Conservation (phyloP, 345 rosid species). For the Arabidopsis suecica region DNA sequence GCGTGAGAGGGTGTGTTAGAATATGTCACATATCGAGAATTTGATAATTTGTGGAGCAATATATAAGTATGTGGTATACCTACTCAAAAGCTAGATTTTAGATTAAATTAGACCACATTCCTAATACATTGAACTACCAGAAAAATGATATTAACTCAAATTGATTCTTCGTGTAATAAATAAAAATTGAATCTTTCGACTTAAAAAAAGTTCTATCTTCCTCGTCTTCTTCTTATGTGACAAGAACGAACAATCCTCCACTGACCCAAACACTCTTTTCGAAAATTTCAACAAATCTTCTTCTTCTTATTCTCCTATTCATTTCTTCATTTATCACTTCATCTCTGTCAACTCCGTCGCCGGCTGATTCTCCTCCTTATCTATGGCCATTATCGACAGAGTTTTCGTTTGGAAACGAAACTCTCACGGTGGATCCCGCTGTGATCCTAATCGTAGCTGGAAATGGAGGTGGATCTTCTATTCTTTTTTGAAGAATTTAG, state of each 20-base stretch:
- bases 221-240: too few species aligned
- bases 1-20: too few species aligned
- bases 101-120: too few species aligned
- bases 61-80: too few species aligned
- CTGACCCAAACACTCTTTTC: slow-evolving; percentile 8
- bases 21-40: too few species aligned
- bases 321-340: slow-evolving; percentile 26
- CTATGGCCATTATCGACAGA: slow-evolving; percentile 86
- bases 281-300: slow-evolving; percentile 34
- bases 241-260: neutral
- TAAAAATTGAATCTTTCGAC: neutral
- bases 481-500: too few species aligned
- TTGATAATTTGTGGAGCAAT: too few species aligned
- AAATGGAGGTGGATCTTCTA: slow-evolving; percentile 53
- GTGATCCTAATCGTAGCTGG: slow-evolving; percentile 59
- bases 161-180: slow-evolving; percentile 26
- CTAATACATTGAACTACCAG: neutral
- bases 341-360: slow-evolving; percentile 23
- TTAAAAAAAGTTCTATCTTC: neutral
- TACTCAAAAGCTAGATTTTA: too few species aligned
- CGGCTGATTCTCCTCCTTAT: slow-evolving; percentile 52
- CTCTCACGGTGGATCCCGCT: slow-evolving; percentile 73
- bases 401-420: slow-evolving; percentile 58
- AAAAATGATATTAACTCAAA: slow-evolving; percentile 19
- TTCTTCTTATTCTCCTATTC: neutral